Conservation (phyloP, 2,329 filamentous ascomycete genomes). For the Drechslerella coelobrocha region DNA sequence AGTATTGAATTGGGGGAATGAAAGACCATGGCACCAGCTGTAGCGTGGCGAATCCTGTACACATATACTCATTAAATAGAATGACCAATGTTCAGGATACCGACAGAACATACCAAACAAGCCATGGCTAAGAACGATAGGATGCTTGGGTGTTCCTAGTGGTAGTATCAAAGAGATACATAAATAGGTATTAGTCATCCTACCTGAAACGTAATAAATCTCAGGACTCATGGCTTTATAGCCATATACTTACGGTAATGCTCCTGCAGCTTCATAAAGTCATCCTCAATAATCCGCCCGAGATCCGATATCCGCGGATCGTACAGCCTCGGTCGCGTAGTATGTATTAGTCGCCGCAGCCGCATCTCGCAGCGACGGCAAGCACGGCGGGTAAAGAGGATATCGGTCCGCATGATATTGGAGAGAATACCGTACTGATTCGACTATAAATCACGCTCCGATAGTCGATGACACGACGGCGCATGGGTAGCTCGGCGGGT, state of each 20-base stretch:
- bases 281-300: conserved; percentile 44
- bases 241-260: conserved; percentile 35
- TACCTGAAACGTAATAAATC: too few relatives aligned
- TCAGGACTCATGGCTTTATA: too few relatives aligned
- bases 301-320: conserved; percentile 44
- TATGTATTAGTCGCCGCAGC: conserved; percentile 3
- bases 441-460: background rate
- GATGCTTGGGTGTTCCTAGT: conserved; percentile 64
- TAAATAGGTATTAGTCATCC: background rate
- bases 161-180: too few relatives aligned
- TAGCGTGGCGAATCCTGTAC: conserved; percentile 54
- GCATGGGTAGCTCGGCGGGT: too few relatives aligned
- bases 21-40: conserved; percentile 33
- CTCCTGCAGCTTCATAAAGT: conserved; percentile 35
- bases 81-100: conserved; percentile 56
- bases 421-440: background rate
- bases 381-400: background rate
- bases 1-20: conserved; percentile 60
- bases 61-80: conserved; percentile 60
- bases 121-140: conserved; percentile 71
- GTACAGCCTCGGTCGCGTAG: background rate
- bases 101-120: conserved; percentile 72
- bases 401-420: background rate
- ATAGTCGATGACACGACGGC: too few relatives aligned
- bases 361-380: too few relatives aligned